Evolutionary conservation across 2,329 filamentous ascomycete genomes (phyloP).

Genomic region (Talaromyces funiculosus): DNA sequence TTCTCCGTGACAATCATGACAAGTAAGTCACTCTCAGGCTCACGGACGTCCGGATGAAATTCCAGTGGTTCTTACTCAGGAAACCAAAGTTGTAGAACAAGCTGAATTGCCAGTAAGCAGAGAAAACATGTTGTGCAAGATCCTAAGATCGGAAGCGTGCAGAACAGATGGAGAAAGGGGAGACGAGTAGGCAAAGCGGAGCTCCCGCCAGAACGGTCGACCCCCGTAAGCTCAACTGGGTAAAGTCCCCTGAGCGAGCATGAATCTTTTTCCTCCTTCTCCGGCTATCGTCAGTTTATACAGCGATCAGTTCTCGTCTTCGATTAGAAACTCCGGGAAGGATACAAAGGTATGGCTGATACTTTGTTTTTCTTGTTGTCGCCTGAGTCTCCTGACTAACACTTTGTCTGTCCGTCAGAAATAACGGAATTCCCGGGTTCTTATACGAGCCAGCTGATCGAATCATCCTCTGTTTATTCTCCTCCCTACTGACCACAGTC

Average conservation of each 20-base stretch:
- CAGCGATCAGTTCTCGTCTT: not conserved
- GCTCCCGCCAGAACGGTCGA: not conserved
- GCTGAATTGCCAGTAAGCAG: not conserved
- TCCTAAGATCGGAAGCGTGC: not conserved
- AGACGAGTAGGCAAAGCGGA: not conserved
- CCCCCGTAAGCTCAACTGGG: constrained; percentile 4
- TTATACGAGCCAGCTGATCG: not conserved
- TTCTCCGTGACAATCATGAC: not conserved
- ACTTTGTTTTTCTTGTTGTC: not conserved
- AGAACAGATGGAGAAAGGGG: not conserved
- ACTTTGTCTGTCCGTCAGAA: not conserved
- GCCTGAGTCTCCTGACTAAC: not conserved
- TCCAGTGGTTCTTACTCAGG: not conserved
- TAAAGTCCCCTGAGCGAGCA: constrained; percentile 7
- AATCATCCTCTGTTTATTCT: not conserved
- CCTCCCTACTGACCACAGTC: constrained; percentile 15
- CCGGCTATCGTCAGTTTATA: not conserved
- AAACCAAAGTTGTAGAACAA: not conserved
- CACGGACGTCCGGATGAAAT: not conserved
- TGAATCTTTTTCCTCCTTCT: not conserved
- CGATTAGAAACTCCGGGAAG: constrained; percentile 5
- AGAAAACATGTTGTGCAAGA: not conserved
- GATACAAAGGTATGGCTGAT: not conserved
- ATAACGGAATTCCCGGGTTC: not conserved
- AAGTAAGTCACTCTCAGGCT: not conserved